These are phyloP conservation scores for Mycena crocata DNA, from an alignment of 768 basidiomycete species.

Conservation along the genomic window DNA sequence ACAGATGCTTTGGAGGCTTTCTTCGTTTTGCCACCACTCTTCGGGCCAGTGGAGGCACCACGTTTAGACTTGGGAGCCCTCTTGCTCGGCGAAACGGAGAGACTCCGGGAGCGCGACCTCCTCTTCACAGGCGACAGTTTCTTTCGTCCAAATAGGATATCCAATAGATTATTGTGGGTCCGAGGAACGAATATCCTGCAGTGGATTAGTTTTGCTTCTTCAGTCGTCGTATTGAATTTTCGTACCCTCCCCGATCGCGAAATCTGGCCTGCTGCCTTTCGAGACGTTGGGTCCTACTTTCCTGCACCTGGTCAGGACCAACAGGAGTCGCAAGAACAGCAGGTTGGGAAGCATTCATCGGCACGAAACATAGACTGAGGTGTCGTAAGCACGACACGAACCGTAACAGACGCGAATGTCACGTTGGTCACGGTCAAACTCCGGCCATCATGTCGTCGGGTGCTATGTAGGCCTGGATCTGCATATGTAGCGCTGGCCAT, in stretches of 20 bases:
- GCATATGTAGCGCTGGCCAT: not conserved
- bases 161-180: conserved; percentile 51
- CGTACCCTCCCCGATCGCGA: conserved; percentile 76
- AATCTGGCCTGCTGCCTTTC: conserved; percentile 75
- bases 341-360: conserved; percentile 20
- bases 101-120: conserved; percentile 24
- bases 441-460: too few relatives aligned
- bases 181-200: conserved; percentile 57
- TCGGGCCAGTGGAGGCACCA: conserved; percentile 10
- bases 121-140: conserved; percentile 15
- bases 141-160: conserved; percentile 49
- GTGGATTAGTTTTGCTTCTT: not conserved
- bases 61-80: conserved; percentile 5
- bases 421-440: not conserved
- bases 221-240: conserved; percentile 8
- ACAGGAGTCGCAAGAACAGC: conserved; percentile 17
- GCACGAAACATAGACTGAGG: not conserved
- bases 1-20: not conserved
- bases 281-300: conserved; percentile 69
- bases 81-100: conserved; percentile 30
- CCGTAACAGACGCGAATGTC: not conserved
- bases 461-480: too few relatives aligned
- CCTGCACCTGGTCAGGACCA: conserved; percentile 54
- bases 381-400: not conserved
- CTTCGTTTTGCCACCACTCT: conserved; percentile 22